Base-by-base conservation (phyloP, 176 grass and related monocot genomes). In the Poa pratensis region DNA sequence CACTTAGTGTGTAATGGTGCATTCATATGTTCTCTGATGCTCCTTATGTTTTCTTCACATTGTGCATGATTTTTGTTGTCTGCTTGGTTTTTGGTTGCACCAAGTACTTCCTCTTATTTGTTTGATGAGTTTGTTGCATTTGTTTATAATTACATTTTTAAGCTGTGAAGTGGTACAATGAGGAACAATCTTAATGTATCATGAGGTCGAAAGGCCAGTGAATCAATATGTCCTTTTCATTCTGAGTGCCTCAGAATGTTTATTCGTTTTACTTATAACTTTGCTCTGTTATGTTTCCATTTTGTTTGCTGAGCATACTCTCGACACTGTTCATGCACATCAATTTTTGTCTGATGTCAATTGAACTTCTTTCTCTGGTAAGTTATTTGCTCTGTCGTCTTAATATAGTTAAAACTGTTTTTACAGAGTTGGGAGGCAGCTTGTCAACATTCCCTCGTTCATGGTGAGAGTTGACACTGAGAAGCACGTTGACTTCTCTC, bases 401-500 rank as follows among this genome's bases (percentile, higher is more conserved):
- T 5, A 58, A 35, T 53, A 7, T 50, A 51, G 71, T 57, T 17
- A 4, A 57, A 52, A 62, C 7, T 42, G 28, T 17, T 66, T 78
- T 3, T 86, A 59, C 83, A 95, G 90, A 84, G 93, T 95, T 75
- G 93, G 88, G 24, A 84, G 90, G 75, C 93, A 95, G 70, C 78
- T 92, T 86, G 93, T 95, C 16, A 92, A 90, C 86, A 95, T 92
- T 73, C 86, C 93, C 20, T 95, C 90, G 0, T 95, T 95, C 86
- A 88, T 95, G 90, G 93, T 95, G 49, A 90, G 90, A 79, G 6
- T 92, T 30, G 88, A 95, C 69, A 89, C 93, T n/a, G 85, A 90
- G 77, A 95, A 95, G 83, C 93, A 95, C 71, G 86, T 92, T 2
- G 93, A 90, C 55, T 95, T 95, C 75, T 92, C 90, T 58, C 88